Base-by-base conservation (phyloP, 148 eudicot species). In the Arctostaphylos glauca region DNA sequence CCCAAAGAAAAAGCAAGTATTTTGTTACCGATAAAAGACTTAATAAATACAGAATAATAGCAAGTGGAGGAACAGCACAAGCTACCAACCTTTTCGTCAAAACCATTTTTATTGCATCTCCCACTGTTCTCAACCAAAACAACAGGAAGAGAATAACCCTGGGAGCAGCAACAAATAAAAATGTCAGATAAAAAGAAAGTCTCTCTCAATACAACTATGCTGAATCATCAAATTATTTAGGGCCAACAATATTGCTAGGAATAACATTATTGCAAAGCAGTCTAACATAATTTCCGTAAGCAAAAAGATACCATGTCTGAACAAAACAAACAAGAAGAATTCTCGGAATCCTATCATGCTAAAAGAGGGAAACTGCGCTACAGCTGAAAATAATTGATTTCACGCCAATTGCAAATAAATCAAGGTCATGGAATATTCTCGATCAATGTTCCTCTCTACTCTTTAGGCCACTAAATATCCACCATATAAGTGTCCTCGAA, bases 51-150 rank as follows among this genome's bases (percentile, higher is more conserved):
- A 31, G 1, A 43, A 66, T 3, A 60, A 14, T 47, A 48, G 44
- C 15, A 47, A 79, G 4, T n/a, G 54, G 55, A 9, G 55, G 31
- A 19, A 70, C 10, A 18, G 55, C 15, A n/a, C 52, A 47, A 50
- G 76, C 10, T 9, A 84, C 89, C 59, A 71, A 97, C 99, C 99
- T 97, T 97, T 83, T 94, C 99, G 23, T 91, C 96, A 76, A 23
- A 74, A 21, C 93, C 98, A 81, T 94, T 97, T 88, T 90, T 97
- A 81, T 85, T 90, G 88, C 99, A 97, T 87, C 99, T 92, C 80
- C 98, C 98, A 84, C 95, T 97, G 90, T 97, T 97, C 92, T 97
- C 99, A 83, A 94, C 99, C 92, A 94, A 87, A 85, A 92, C 91
- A 77, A 97, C 92, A 75, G 99, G 98, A 80, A 93, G 86, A 74